Evolutionary conservation across 768 basidiomycete species (phyloP), one percentile per base, ranked within the genome.

Genomic region (Leccinum boreale): DNA sequence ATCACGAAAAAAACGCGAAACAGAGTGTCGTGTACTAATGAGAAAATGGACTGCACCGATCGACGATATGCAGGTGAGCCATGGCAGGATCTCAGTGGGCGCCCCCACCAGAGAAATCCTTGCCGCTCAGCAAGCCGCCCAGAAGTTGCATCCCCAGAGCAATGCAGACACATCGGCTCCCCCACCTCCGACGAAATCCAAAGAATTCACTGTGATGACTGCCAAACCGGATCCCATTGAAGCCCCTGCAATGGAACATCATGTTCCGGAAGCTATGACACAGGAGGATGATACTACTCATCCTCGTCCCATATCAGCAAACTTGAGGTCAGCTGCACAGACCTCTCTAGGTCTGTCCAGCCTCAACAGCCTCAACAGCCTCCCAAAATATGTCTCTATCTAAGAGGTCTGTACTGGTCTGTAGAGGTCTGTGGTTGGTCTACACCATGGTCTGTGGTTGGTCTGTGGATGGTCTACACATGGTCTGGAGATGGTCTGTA

Each of bases 21-120:
- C 91, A 0, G 93, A 92, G 62, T 85, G 94, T 48, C 90, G 86
- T 59, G 78, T 90, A 48, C 94, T 92, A 12, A 68, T 86, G 23
- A 81, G 93, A 44, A 95, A 94, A 67, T 89, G 91, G 53, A 96
- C 94, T 3, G 88, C 89, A 0, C 87, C 87, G 0, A 76, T 95
- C 48, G 94, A 97, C 48, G 94, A 97, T 70, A 88, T 94, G 85
- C 88, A 94, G 49, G 79, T 92, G 71, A 92, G 87, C 62, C 81
- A 93, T 60, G 84, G 85, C 62, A 81, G 81, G 56, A 84, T 96
- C 54, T 87, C 89, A 3, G 80, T 83, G 4, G 89, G 86, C 24
- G 81, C 81, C 4, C 88, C 93, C 60, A 75, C 84, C 3, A 79
- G 84, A 59, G 86, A 92, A 58, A 75, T 91, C 14, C 80, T 92